Evolutionary conservation across 1,284 basidiomycete species (phyloP), one percentile per base, ranked within the genome.

Genomic region (Rhodotorula sp.): DNA sequence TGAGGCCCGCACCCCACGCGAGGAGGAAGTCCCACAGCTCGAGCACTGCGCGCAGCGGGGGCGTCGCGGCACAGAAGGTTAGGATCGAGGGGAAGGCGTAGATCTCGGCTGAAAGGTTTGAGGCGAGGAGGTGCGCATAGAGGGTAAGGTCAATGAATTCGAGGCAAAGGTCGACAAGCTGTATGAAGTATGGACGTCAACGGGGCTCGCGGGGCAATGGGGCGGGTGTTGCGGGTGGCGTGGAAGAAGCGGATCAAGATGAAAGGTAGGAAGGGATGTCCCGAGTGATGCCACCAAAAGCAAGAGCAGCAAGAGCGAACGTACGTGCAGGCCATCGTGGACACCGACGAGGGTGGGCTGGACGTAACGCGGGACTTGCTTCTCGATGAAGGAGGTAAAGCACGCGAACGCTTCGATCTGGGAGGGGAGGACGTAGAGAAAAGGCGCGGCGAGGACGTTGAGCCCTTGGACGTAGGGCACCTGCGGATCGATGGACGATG

Each of bases 391-490:
- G 74, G 90, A 90, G 41, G 91, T 88, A 80, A 98, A 98, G 82
- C 92, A 97, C 71, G 90, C 91, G 82, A 97, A 99, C 0, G 96
- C 96, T 82, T 99, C 96, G 19, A 98, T 83, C 82, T 99, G 94
- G 12, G 92, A 93, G 2, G 94, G 92, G 88, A 97, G 91, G 19
- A 91, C 92, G 81, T 97, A 98, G 54, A 99, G 85, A 81, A 98
- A 98, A 0, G 96, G 96, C 1, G 96, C 96, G 27, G 94, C 93
- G 44, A 99, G 87, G 51, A 98, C 96, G 81, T 99, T 99, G 94
- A 58, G 59, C 5, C 69, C 76, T 67, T 77, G 73, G 5, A 74
- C 63, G 51, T 70, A 74, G 17, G 72, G 68, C 2, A 68, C 56
- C 21, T 61, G 39, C 22, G 58, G 41, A 22, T 64, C 66, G 29